A percentile compares a stretch with the other conserved stretches of the same genome.
These are phyloP conservation scores for Poronia punctata DNA, from an alignment of 495 filamentous ascomycete genomes.

Conservation along the genomic window DNA sequence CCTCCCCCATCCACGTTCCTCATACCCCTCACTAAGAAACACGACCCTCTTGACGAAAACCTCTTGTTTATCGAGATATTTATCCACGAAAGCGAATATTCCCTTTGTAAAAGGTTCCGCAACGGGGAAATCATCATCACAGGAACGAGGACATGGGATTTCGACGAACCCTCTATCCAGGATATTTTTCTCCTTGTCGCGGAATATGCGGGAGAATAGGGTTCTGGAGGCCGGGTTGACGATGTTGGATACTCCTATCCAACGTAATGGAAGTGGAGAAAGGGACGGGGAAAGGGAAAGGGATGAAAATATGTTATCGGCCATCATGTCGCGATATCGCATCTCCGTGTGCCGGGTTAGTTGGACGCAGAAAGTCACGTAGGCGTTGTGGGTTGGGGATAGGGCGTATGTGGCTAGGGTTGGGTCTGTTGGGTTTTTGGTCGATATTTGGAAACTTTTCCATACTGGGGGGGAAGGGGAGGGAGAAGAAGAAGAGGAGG, in stretches of 20 bases:
- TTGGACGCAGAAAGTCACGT: conserved; percentile 7
- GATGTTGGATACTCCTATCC: conserved; percentile 1
- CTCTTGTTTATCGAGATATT: no score
- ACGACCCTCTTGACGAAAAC: conserved; percentile 1
- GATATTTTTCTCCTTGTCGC: neutral
- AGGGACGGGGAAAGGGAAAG: neutral
- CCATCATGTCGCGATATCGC: conserved; percentile 6
- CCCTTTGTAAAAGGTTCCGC: conserved; percentile 1
- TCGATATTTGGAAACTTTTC: neutral
- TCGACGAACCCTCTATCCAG: neutral
- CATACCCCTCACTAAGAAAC: conserved; percentile 1
- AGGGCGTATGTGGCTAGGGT: conserved; percentile 3
- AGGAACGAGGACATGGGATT: no score
- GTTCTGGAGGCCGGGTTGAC: neutral
- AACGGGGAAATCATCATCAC: no score
- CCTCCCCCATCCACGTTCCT: neutral
- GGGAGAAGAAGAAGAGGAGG: no score
- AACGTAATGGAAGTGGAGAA: neutral
- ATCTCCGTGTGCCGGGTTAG: neutral
- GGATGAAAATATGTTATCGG: neutral
- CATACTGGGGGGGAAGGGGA: neutral
- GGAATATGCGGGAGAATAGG: neutral
- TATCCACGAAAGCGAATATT: neutral
- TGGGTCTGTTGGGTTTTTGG: neutral
- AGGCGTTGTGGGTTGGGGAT: conserved; percentile 1